Percentiles rank a stretch among this genome's conserved stretches.
phyloP scores from a whole-genome alignment of 2,329 filamentous ascomycete genomes.

The Epichloe amarillans region DNA sequence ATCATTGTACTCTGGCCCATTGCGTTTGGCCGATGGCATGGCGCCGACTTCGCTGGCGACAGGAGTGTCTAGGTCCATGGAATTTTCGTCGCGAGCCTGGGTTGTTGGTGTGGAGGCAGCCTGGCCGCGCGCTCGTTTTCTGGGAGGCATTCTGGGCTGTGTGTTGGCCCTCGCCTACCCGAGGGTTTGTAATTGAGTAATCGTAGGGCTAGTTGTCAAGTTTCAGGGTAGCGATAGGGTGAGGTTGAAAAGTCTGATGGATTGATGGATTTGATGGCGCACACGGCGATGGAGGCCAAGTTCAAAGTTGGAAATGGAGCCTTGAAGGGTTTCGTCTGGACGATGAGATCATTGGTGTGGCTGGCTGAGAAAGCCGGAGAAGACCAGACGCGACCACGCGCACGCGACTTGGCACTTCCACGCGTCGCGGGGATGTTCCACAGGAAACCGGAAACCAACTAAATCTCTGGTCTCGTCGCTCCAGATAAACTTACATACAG shows the following conservation, averaged over 20 bases:
- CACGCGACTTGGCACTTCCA: no score
- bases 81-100: slow-evolving; percentile 41
- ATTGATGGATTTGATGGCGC: neutral
- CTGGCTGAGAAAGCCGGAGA: neutral
- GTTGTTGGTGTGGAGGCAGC: slow-evolving; percentile 45
- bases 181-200: neutral
- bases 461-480: no score
- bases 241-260: neutral
- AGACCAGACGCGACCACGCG: no score
- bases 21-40: slow-evolving; percentile 11
- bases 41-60: slow-evolving; percentile 36
- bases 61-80: slow-evolving; percentile 46
- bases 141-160: slow-evolving; percentile 46
- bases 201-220: neutral
- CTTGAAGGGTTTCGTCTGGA: neutral
- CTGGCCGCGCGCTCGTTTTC: slow-evolving; percentile 48
- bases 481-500: no score
- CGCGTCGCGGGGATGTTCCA: no score
- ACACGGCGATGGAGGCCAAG: neutral
- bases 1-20: slow-evolving; percentile 34
- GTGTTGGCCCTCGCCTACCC: neutral
- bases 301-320: neutral
- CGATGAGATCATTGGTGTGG: neutral
- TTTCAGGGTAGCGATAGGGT: neutral
- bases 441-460: no score